Conservation (phyloP, 257 asterid species). For the Ballota nigra region DNA sequence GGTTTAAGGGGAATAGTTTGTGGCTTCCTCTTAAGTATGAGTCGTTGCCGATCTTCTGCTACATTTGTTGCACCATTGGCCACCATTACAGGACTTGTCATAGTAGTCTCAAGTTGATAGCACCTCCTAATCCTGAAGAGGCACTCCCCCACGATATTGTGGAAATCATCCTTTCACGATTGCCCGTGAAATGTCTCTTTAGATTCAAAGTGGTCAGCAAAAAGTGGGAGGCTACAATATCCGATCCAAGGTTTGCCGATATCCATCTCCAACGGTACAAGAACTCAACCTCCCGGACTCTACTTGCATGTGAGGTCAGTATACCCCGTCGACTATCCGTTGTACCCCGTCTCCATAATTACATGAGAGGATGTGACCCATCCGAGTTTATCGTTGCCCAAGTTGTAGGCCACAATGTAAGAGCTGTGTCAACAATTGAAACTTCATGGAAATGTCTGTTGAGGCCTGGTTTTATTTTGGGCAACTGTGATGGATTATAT, state of each 20-base stretch:
- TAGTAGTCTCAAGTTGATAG: background rate
- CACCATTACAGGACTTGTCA: background rate
- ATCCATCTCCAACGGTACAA: background rate
- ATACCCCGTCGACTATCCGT: no score
- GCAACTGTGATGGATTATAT: background rate
- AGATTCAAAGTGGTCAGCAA: background rate
- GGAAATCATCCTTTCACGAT: background rate
- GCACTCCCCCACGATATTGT: background rate
- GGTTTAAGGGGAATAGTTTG: background rate
- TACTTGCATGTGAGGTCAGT: no score
- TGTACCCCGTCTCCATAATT: no score
- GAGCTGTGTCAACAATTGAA: no score
- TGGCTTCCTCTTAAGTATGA: no score
- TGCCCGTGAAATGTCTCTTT: background rate
- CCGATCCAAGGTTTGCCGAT: background rate
- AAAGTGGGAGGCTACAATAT: conserved; percentile 2
- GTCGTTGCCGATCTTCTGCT: background rate
- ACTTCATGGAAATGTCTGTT: no score
- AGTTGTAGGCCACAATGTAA: no score
- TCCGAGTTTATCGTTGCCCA: no score
- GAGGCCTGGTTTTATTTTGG: no score
- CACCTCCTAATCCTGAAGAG: no score
- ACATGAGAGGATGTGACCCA: no score
- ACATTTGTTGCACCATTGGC: background rate
- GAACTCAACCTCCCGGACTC: no score